phyloP scores from a whole-genome alignment of 1,284 basidiomycete genomes.

The Irpex lacteus region DNA sequence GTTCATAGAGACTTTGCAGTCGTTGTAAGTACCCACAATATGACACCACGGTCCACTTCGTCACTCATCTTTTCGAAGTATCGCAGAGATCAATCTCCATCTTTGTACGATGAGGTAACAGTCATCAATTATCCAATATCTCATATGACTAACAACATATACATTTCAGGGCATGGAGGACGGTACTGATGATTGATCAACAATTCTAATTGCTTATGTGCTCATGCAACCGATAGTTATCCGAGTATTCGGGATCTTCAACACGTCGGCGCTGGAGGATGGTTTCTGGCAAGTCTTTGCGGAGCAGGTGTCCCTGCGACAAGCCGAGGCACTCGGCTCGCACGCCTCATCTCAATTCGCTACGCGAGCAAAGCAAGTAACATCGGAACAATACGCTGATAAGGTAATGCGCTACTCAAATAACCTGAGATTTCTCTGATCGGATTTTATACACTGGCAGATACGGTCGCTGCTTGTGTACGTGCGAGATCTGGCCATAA shows the following conservation, averaged over 20 bases:
- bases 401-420: neutral
- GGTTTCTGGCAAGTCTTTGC: slow-evolving; percentile 48
- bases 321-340: slow-evolving; percentile 17
- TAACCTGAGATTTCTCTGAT: neutral
- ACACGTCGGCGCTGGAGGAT: slow-evolving; percentile 45
- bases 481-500: slow-evolving; percentile 36
- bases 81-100: neutral
- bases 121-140: neutral
- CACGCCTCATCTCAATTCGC: no score
- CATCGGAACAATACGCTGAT: neutral
- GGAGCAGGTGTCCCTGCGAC: slow-evolving; percentile 43
- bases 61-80: neutral
- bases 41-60: neutral
- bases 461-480: slow-evolving; percentile 2
- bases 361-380: slow-evolving; percentile 26
- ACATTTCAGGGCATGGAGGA: neutral
- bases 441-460: neutral
- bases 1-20: neutral
- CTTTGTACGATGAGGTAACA: neutral
- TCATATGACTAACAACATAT: neutral
- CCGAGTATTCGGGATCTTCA: slow-evolving; percentile 52
- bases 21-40: neutral
- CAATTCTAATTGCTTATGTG: no score
- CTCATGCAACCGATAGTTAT: neutral
- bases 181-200: neutral